Evolutionary conservation across 192 early-diverging fungal genomes (phyloP), one percentile per base, ranked within the genome.

Genomic region (Podila clonocystis): DNA sequence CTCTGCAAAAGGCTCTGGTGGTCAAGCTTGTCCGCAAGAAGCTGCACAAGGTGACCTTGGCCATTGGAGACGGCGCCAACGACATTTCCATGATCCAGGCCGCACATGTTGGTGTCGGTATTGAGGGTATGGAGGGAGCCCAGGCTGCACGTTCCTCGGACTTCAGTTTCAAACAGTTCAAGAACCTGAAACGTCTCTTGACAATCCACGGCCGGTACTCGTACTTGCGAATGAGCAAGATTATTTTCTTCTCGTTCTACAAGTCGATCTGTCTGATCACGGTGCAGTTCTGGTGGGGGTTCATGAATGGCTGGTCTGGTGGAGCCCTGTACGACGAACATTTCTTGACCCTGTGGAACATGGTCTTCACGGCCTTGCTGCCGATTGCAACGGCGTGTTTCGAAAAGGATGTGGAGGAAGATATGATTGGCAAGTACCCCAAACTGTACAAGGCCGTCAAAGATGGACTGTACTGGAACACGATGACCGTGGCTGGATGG

Each of bases 21-120:
- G 97, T 98, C 34, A 96, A 97, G 83, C 84, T 97, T 45, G 97
- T 98, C 28, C 96, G 95, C 76, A 96, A 95, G 52, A 91, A 93
- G 59, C 85, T 91, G 19, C 91, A 93, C 70, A 91, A 93, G 24
- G 91, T 98, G 58, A 87, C 95, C 30, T 87, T 98, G 30, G 96
- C 97, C 5, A 98, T 98, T 82, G 97, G 97, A 59, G 97, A 98
- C 75, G 97, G 97, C 8, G 97, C 97, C 55, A 98, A 98, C 82
- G 97, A 98, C 77, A 95, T 98, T 6, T 92, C 91, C 45, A 98
- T 98, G 97, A 98, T 98, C 71, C 97, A 98, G 72, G 97, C 96
- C 0, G 96, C 96, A 7, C 96, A 97, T 70, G 96, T 97, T 13
- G 97, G 97, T 50, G 90, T 98, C 8, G 97, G 97, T 66, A 98